Evolutionary conservation across 1,284 basidiomycete species (phyloP), one percentile per base, ranked within the genome.

Genomic region (Apiotrichum sp.): DNA sequence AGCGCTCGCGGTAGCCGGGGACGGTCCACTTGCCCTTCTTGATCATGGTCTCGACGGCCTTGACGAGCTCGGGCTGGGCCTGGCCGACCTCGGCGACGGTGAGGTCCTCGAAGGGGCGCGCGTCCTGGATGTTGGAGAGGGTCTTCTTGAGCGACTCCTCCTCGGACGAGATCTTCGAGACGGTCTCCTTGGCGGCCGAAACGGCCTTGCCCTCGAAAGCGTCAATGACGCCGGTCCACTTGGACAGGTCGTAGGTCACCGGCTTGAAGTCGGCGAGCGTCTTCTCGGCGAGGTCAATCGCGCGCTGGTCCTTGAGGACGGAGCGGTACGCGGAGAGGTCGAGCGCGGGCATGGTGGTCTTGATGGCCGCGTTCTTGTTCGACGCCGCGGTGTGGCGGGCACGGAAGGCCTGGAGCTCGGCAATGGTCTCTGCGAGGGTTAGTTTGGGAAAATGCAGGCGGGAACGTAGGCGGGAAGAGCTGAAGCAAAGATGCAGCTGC

Each of bases 1-100:
- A 95, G 80, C 90, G 91, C 82, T 93, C 91, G 64, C 70, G 70
- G 75, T 78, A 78, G 83, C 90, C 90, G 69, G 93, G 92, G 57
- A 96, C 91, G 72, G 87, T 89, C 88, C 92, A 98, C 81, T 98
- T 98, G 78, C 96, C 96, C 82, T 98, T 96, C 84, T 89, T 87
- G 70, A 98, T 78, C 93, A 98, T 98, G 69, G 85, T 93, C 81
- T 98, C 59, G 66, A 97, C 90, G 48, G 90, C 86, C 78, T 96
- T 86, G 52, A 82, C 79, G 74, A 98, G 87, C 78, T 93, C 90
- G 48, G 96, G 96, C 76, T 93, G 88, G 50, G 96, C 95, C 63
- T 86, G 82, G 65, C 87, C 86, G 67, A 98, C 89, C 66, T 99
- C 96, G 69, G 88, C 86, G 62, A 86, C 90, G 51, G 92, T 95